Percentiles rank a stretch among this genome's conserved stretches.
Conservation (phyloP, 2,329 filamentous ascomycete species). For the Alternaria atra region DNA sequence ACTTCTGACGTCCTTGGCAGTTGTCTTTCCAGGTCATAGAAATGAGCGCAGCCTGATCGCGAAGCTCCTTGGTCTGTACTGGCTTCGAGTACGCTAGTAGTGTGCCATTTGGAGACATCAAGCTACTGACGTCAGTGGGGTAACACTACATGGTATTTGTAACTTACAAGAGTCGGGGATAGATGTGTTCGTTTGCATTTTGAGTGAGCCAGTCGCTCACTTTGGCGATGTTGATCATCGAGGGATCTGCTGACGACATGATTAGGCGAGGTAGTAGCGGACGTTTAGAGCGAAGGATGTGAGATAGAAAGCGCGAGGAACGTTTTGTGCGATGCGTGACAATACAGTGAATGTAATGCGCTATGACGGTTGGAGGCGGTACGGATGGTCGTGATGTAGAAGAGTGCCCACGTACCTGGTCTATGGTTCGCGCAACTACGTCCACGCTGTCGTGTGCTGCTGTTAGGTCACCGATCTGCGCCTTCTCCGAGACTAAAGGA, state of each 20-base stretch:
- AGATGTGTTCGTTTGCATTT: conserved; percentile 56
- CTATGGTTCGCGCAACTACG: conserved; percentile 18
- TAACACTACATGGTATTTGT: background rate
- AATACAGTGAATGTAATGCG: background rate
- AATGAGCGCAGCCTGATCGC: conserved; percentile 59
- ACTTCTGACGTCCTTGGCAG: conserved; percentile 28
- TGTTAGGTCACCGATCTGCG: conserved; percentile 11
- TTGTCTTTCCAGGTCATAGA: conserved; percentile 62
- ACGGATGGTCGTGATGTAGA: conserved; percentile 6
- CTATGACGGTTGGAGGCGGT: background rate
- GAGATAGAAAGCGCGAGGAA: background rate
- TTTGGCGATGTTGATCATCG: conserved; percentile 57
- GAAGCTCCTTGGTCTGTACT: conserved; percentile 58
- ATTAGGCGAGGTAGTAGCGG: conserved; percentile 17
- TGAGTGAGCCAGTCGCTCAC: conserved; percentile 56
- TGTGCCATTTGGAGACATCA: conserved; percentile 62
- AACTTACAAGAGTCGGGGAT: conserved; percentile 56
- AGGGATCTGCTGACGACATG: conserved; percentile 22
- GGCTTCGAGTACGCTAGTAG: conserved; percentile 60
- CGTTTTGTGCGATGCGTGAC: background rate
- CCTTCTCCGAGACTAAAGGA: conserved; percentile 4
- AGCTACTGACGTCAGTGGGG: conserved; percentile 38
- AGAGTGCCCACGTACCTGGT: conserved; percentile 24
- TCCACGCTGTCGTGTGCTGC: conserved; percentile 18
- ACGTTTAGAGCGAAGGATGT: conserved; percentile 5